A percentile compares a stretch with the other conserved stretches of the same genome.
Evolutionary conservation across 345 rosid genomes (phyloP).

Genomic region (Camelina hispida): DNA sequence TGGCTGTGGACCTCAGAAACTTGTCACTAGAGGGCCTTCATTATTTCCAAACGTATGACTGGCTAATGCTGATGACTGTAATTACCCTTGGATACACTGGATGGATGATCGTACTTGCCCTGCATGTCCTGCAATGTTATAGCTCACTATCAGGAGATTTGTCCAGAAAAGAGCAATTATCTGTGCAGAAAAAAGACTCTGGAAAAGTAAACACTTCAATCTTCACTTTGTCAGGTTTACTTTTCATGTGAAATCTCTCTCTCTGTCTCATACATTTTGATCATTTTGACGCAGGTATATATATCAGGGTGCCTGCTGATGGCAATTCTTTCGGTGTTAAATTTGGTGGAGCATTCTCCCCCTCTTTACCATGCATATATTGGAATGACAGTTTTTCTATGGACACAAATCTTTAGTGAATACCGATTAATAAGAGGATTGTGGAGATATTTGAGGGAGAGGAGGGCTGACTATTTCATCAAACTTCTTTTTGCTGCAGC

Average conservation of each 20-base stretch:
- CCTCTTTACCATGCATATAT: slow-evolving; percentile 88
- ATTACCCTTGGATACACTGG: slow-evolving; percentile 89
- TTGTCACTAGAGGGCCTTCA: slow-evolving; percentile 88
- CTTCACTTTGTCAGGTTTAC: slow-evolving; percentile 12
- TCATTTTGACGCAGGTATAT: slow-evolving; percentile 57
- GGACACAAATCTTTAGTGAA: slow-evolving; percentile 81
- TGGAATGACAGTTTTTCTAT: slow-evolving; percentile 85
- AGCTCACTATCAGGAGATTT: slow-evolving; percentile 63
- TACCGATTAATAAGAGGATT: slow-evolving; percentile 61
- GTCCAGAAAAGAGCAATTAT: slow-evolving; percentile 54
- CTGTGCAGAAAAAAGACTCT: slow-evolving; percentile 53
- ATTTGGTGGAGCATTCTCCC: slow-evolving; percentile 77
- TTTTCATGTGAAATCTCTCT: neutral
- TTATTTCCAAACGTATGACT: slow-evolving; percentile 95
- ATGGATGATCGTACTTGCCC: slow-evolving; percentile 85
- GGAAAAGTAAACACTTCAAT: slow-evolving; percentile 63
- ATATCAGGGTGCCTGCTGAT: slow-evolving; percentile 64
- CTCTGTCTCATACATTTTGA: no score
- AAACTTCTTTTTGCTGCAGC: slow-evolving; percentile 59
- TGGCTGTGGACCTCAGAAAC: slow-evolving; percentile 73
- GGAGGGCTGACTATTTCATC: slow-evolving; percentile 50
- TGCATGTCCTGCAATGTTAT: slow-evolving; percentile 87
- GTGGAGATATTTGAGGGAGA: slow-evolving; percentile 63
- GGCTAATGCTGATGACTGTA: slow-evolving; percentile 90
- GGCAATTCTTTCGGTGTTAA: slow-evolving; percentile 57